A percentile compares a stretch with the other conserved stretches of the same genome.
phyloP scores from a whole-genome alignment of 306 rosid genomes.

The Echinosophora koreensis region DNA sequence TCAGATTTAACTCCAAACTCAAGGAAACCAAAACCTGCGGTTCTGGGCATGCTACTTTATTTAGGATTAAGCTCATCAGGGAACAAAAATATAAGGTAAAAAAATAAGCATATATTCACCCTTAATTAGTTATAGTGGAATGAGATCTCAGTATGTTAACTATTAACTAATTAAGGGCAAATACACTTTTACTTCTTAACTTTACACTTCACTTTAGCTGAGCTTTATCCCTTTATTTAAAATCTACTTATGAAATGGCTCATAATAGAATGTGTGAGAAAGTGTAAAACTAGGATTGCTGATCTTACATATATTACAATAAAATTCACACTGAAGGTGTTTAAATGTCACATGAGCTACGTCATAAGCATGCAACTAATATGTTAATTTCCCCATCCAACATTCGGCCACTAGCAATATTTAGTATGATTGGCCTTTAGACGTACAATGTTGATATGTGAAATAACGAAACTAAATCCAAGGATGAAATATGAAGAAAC shows the following conservation, averaged over 20 bases:
- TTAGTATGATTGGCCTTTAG: constrained; percentile 42
- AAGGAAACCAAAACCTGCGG: constrained; percentile 3
- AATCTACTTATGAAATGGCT: neutral
- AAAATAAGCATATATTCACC: too few relatives aligned
- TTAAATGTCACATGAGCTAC: constrained; percentile 32
- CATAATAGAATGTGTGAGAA: neutral
- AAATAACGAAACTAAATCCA: constrained; percentile 41
- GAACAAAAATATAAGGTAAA: too few relatives aligned
- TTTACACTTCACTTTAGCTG: too few relatives aligned
- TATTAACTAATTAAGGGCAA: too few relatives aligned
- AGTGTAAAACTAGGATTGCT: constrained; percentile 10
- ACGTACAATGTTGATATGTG: constrained; percentile 56
- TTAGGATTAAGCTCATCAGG: too few relatives aligned
- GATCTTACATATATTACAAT: constrained; percentile 18
- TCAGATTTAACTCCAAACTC: too few relatives aligned
- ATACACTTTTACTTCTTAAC: too few relatives aligned
- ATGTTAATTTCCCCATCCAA: constrained; percentile 32
- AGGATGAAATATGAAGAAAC: constrained; percentile 28
- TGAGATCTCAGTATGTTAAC: too few relatives aligned
- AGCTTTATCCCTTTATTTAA: neutral
- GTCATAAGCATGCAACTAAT: constrained; percentile 40
- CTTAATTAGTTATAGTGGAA: too few relatives aligned
- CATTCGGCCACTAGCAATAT: constrained; percentile 36
- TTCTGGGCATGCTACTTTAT: neutral
- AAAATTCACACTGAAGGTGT: constrained; percentile 23